phyloP scores from a whole-genome alignment of 129 eudicot genomes.

The Saposhnikovia divaricata region DNA sequence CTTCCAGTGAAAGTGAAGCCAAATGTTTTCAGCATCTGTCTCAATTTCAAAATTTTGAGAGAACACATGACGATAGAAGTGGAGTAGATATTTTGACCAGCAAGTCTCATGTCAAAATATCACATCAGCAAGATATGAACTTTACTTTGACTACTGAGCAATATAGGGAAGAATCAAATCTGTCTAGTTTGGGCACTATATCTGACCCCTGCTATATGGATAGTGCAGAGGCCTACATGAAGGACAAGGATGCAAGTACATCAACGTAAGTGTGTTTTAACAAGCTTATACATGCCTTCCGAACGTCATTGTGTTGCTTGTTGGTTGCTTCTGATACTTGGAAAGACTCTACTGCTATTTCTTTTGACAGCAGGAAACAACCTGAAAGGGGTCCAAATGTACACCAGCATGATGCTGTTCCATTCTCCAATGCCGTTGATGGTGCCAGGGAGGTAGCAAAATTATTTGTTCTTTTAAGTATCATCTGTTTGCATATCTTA shows the following conservation, averaged over 20 bases:
- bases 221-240: not conserved
- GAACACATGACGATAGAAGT: constrained; percentile 1
- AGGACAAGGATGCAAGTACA: constrained; percentile 21
- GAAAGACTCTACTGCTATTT: constrained; percentile 9
- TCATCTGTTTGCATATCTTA: not conserved
- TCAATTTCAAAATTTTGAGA: constrained; percentile 20
- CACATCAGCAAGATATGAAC: not conserved
- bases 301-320: not conserved
- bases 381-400: constrained; percentile 24
- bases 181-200: constrained; percentile 5
- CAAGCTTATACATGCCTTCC: constrained; percentile 6
- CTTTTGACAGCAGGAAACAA: constrained; percentile 34
- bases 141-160: constrained; percentile 4
- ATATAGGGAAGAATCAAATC: constrained; percentile 16
- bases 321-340: constrained; percentile 1
- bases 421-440: constrained; percentile 87
- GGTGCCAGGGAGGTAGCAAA: constrained; percentile 86
- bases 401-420: constrained; percentile 57
- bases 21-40: constrained; percentile 13
- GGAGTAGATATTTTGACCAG: constrained; percentile 10
- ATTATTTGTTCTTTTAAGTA: not conserved
- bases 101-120: constrained; percentile 12
- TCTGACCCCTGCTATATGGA: constrained; percentile 7
- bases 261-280: constrained; percentile 29
- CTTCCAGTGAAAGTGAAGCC: constrained; percentile 9